Conservation (phyloP, 2,329 filamentous ascomycete genomes). For the Ploettnerulaceae sp. region DNA sequence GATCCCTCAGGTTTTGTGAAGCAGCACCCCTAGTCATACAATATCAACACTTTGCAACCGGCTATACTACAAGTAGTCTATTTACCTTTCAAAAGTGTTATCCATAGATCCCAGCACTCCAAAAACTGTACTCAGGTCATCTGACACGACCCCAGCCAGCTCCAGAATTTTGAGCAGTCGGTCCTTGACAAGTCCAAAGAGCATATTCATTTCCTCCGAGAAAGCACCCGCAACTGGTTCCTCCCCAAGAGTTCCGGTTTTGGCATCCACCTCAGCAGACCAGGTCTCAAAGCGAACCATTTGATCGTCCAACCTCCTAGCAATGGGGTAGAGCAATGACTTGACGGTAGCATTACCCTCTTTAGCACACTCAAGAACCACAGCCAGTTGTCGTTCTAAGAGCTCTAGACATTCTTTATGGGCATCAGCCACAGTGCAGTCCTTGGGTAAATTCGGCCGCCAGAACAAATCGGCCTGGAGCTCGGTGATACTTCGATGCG, state of each 20-base stretch:
- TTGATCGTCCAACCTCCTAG: background rate
- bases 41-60: background rate
- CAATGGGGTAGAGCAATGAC: background rate
- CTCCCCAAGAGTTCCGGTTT: conserved; percentile 1
- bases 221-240: background rate
- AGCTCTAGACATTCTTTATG: conserved; percentile 3
- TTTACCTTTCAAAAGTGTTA: conserved; percentile 2
- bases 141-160: conserved; percentile 1
- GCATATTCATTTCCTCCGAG: background rate
- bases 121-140: conserved; percentile 2
- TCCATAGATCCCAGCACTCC: background rate
- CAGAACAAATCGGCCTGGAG: conserved; percentile 1
- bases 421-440: conserved; percentile 1
- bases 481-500: background rate
- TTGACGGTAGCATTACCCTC: background rate
- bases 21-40: background rate
- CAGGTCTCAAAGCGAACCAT: conserved; percentile 1
- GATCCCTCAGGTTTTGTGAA: background rate
- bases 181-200: conserved; percentile 1
- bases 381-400: conserved; percentile 1
- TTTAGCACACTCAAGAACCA: background rate
- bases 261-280: conserved; percentile 1
- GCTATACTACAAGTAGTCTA: background rate
- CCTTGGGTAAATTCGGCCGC: conserved; percentile 2
- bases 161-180: conserved; percentile 1